Evolutionary conservation across 202 grass and related monocot species (phyloP), one percentile per base, ranked within the genome.

Genomic region (Hordeum pubiflorum): DNA sequence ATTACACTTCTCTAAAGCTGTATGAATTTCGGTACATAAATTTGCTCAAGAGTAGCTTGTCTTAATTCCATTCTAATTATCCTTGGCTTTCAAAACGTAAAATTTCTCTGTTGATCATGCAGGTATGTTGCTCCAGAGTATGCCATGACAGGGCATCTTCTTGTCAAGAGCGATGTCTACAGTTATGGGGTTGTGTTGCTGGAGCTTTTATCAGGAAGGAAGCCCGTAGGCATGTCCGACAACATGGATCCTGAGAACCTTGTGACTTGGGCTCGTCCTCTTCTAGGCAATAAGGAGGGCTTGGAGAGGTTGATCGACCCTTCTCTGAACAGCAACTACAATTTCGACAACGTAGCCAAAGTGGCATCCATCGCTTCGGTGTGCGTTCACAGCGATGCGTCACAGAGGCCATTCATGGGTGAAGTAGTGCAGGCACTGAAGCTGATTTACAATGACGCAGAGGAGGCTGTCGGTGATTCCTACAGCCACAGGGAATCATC

Each of bases 91-190:
- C 32, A 34, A 64, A 46, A 33, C 8, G 1, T 78, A 34, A 67
- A 40, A 40, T 50, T 79, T 44, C 44, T 80, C 31, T 84, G 20
- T 78, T 78, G 58, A 78, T 56, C 26, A 37, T 68, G 72, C 84
- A 99, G 96, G 15, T 99, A 95, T 65, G 90, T 99, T 63, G 96
- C 96, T 64, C 96, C 96, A 76, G 96, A 99, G 82, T 99, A 99
- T 89, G 96, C 96, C 78, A 99, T 99, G 96, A 99, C 89, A 20
- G 96, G 96, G 6, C 96, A 96, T 80, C 74, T 99, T 75, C 90
- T 95, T 83, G 90, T 99, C 26, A 95, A 95, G 81, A 95, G 92
- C n/a, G 96, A 99, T 10, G 96, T 99, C 33, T 99, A 99, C 87
- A 99, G 90, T 82, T 99, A 96, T 27, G 96, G 96, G 24, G 92